Evolutionary conservation across 78 protist genomes (phyloP), one percentile per base, ranked within the genome.

Genomic region (Dictyostelium intermedium): DNA sequence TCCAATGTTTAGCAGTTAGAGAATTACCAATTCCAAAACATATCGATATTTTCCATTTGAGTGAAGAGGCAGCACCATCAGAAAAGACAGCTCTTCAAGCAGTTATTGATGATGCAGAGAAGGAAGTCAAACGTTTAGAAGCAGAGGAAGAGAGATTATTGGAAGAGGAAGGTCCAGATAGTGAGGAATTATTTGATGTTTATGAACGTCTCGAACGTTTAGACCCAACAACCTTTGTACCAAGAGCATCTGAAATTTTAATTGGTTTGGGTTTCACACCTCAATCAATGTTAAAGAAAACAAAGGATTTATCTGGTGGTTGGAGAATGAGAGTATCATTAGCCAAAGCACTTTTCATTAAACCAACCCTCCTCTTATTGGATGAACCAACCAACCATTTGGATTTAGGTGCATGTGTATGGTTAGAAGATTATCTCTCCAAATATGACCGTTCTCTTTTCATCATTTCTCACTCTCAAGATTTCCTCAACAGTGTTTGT

Each of bases 381-480:
- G 99, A 98, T 78, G 99, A 98, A 83, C 99, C 99, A 43, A 97
- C 98, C 0, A 97, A 97, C 53, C 98, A 96, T 93, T 91, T 97
- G 95, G 99, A 98, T 82, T 84, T 98, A 63, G 96, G 97, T 79
- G 99, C 98, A 5, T 92, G 93, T 47, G 95, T 97, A 63, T 98
- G 98, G 99, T 92, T 98, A 37, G 98, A 98, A 87, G 89, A 97
- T 30, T 98, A 98, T 92, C 83, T 98, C 11, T 35, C 80, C 10
- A 84, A 32, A 34, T 97, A 95, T 86, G 92, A 92, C 61, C 45
- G 91, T 27, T 95, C 95, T 73, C 87, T 98, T 11, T 32, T 98
- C 34, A 25, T 98, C n/a, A 95, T 97, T 34, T 97, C 98, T 11
- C 99, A 98, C 84, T 91, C 92, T 10, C 97, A 96, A 82, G 92